Evolutionary conservation across 352 stramenopile species (phyloP).

Genomic region (Phytopythium montanum): DNA sequence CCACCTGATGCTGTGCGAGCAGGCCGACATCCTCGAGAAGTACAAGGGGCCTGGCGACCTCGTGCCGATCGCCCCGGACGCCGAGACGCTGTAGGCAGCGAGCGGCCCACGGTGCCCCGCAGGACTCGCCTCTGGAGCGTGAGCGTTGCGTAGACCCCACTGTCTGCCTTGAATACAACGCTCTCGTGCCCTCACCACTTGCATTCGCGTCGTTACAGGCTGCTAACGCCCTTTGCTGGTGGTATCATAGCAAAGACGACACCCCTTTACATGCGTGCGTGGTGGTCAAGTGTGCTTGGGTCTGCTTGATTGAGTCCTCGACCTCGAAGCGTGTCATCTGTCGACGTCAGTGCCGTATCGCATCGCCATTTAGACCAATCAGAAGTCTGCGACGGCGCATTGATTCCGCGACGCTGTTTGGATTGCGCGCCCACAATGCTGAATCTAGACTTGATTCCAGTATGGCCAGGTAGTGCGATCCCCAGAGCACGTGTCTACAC

Average conservation of each 20-base stretch:
- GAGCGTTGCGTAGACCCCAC: too few species aligned
- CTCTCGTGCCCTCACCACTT: too few species aligned
- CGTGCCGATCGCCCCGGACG: constrained; percentile 38
- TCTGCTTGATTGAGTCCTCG: not conserved
- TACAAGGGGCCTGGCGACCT: constrained; percentile 36
- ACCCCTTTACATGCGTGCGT: too few species aligned
- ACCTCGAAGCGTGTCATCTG: not conserved
- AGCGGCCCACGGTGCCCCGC: too few species aligned
- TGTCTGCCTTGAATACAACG: too few species aligned
- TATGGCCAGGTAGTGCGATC: not conserved
- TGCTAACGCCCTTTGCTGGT: not conserved
- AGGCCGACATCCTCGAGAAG: constrained; percentile 43
- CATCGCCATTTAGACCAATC: not conserved
- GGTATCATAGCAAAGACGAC: not conserved
- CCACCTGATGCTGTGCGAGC: constrained; percentile 45
- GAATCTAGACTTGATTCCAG: not conserved
- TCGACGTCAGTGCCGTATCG: not conserved
- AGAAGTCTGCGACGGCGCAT: not conserved
- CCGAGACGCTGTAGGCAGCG: constrained; percentile 34
- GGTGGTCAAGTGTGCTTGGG: not conserved
- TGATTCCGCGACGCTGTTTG: not conserved
- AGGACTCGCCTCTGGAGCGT: too few species aligned
- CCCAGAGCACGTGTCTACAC: constrained; percentile 1
- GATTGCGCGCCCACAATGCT: not conserved
- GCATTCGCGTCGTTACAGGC: too few species aligned